Percentiles rank a stretch among this genome's conserved stretches.
These are phyloP conservation scores for Xylaria telfairii DNA, from an alignment of 495 filamentous ascomycete genomes.

Conservation along the genomic window DNA sequence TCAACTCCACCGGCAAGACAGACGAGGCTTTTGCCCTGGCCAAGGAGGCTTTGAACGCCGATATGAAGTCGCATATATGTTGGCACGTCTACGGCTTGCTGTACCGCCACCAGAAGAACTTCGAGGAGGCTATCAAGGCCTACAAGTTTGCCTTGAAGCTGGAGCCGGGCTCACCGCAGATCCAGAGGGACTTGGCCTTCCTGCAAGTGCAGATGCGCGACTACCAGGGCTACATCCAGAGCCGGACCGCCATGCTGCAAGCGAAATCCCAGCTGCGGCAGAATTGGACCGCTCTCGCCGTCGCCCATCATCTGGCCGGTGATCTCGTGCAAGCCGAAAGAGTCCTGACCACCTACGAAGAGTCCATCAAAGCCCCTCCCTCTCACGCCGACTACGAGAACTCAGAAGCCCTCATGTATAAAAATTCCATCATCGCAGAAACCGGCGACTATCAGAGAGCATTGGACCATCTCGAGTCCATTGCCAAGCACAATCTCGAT, in stretches of 20 bases:
- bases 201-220: constrained; percentile 97
- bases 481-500: constrained; percentile 79
- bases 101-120: constrained; percentile 92
- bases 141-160: constrained; percentile 93
- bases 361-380: constrained; percentile 79
- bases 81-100: constrained; percentile 99
- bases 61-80: constrained; percentile 99
- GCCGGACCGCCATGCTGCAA: constrained; percentile 82
- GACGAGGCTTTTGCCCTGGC: constrained; percentile 93
- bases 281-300: constrained; percentile 95
- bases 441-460: constrained; percentile 78
- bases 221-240: constrained; percentile 90
- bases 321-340: constrained; percentile 86
- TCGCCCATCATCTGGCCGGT: constrained; percentile 88
- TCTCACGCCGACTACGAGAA: constrained; percentile 83
- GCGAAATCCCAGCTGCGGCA: constrained; percentile 76
- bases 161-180: constrained; percentile 91
- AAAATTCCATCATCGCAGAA: constrained; percentile 93
- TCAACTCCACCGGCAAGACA: constrained; percentile 86
- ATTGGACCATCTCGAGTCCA: constrained; percentile 82
- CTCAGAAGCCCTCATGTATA: constrained; percentile 95
- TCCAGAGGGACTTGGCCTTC: constrained; percentile 89
- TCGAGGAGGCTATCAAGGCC: constrained; percentile 97
- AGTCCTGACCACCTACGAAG: constrained; percentile 88
- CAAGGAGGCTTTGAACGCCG: constrained; percentile 86